Base-by-base conservation (phyloP, 306 rosid species). In the Coriaria nepalensis region DNA sequence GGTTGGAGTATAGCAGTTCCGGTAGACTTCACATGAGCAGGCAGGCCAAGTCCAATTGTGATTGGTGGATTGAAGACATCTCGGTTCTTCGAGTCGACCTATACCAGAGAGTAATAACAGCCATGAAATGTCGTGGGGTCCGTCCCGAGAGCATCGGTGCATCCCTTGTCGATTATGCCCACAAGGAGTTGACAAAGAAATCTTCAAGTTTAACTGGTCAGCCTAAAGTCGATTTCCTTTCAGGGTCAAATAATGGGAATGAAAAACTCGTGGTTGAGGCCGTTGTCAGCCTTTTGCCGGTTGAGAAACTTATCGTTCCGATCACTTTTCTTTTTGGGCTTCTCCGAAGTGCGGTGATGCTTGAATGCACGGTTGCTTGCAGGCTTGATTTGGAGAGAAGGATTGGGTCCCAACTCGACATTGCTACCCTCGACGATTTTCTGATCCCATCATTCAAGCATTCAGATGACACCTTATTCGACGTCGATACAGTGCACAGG, bases 51-150 rank as follows among this genome's bases (percentile, higher is more conserved):
- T 67, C 81, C 59, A 96, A 82, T 15, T 80, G 79, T 49, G 99
- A 92, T 53, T 92, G 99, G 99, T 92, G 99, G 99, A 79, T 92
- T 36, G 99, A 92, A 66, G 99, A 92, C 68, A 77, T 92, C 46
- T 85, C 94, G n/a, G 80, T 69, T 65, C 76, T 92, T 37, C 73
- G 99, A 33, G 64, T 80, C 12, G 99, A 92, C 66, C 70, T 92
- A 77, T 92, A 63, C 36, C 80, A 80, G 35, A 67, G 86, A 73
- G 99, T 86, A 44, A 86, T 92, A 60, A 67, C 83, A 14, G 99
- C 99, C 13, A 92, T 86, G 86, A 92, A 92, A 62, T 86, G 83
- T 14, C 96, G 99, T 0, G 99, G 99, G 6, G 96, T 92, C 33
- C 80, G 96, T 29, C 96, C 99, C 0, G 99, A 92, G 74, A 92